Evolutionary conservation across 139 green algal species (phyloP), one percentile per base, ranked within the genome.

Genomic region (Chloropicon primus): DNA sequence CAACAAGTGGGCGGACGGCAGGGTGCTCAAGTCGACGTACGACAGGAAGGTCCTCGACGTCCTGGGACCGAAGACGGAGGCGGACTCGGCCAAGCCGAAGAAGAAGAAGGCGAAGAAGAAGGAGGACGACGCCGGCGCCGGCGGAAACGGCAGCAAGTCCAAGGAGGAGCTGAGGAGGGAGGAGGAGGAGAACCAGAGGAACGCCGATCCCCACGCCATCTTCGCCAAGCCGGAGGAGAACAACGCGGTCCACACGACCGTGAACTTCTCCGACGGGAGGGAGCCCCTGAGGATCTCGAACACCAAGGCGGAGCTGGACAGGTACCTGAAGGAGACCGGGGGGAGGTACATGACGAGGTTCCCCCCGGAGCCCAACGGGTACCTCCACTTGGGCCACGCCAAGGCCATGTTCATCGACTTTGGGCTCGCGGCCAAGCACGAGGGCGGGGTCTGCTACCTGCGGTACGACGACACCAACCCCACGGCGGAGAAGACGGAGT

Each of bases 371-470:
- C 96, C 96, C 54, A 96, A 96, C 77, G 91, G 91, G 26, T 96
- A 96, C 83, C 85, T 95, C 27, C 91, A 96, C 81, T 92, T 96
- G 53, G 96, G 96, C 0, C 95, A 98, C 82, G 94, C 93, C 78
- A 99, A 99, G 92, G 90, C 92, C 73, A 97, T 97, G 92, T 94
- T 97, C 87, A 89, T 99, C 1, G 91, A 97, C 87, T 99, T 99
- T 91, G 96, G 94, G 41, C 89, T 97, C 83, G 94, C 96, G 1
- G 82, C 79, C 75, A 84, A 94, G 77, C 88, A 92, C 72, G 88
- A 80, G n/a, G n/a, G n/a, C 54, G 94, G 94, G 25, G 28, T 83
- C 25, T 98, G 96, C 89, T 94, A 93, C 85, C 87, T 99, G 76
- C 86, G 95, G 41, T 98, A 90, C 81, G 95, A 98, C 77, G 93